phyloP scores from a whole-genome alignment of 495 filamentous ascomycete genomes.

The Tuber umbilicatum region DNA sequence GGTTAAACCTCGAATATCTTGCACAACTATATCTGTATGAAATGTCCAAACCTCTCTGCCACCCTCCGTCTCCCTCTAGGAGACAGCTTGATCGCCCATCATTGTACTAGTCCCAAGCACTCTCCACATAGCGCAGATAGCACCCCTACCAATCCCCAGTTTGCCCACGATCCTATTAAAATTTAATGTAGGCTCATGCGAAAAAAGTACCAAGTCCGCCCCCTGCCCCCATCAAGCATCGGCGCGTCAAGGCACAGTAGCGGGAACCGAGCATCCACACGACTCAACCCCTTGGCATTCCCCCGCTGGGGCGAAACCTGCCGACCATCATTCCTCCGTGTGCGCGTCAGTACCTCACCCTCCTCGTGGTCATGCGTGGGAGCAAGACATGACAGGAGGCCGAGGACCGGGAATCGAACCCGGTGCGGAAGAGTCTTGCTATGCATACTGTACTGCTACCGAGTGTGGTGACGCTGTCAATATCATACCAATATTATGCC shows the following conservation, averaged over 20 bases:
- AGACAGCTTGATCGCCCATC: constrained; percentile 11
- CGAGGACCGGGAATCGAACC: background rate
- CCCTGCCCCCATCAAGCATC: background rate
- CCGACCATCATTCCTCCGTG: background rate
- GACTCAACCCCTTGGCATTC: constrained; percentile 15
- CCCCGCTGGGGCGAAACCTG: constrained; percentile 12
- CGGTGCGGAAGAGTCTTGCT: constrained; percentile 11
- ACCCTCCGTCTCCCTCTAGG: constrained; percentile 3
- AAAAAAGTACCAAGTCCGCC: no score
- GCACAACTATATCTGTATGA: constrained; percentile 24
- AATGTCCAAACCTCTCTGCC: constrained; percentile 24
- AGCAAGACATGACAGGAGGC: constrained; percentile 8
- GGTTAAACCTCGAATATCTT: constrained; percentile 16
- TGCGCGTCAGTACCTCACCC: constrained; percentile 16
- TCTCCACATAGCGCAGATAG: constrained; percentile 25
- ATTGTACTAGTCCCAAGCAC: constrained; percentile 15
- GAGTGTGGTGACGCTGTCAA: constrained; percentile 15
- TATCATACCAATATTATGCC: constrained; percentile 13
- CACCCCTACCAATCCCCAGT: constrained; percentile 15
- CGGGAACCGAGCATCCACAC: constrained; percentile 8
- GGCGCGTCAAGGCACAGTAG: constrained; percentile 6
- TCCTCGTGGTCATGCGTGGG: background rate
- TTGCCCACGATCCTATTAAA: constrained; percentile 8
- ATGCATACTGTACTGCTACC: constrained; percentile 30
- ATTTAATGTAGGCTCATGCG: no score